Percentiles rank a stretch among this genome's conserved stretches.
Conservation (phyloP, 2,329 filamentous ascomycete species). For the Xylariales sp. region DNA sequence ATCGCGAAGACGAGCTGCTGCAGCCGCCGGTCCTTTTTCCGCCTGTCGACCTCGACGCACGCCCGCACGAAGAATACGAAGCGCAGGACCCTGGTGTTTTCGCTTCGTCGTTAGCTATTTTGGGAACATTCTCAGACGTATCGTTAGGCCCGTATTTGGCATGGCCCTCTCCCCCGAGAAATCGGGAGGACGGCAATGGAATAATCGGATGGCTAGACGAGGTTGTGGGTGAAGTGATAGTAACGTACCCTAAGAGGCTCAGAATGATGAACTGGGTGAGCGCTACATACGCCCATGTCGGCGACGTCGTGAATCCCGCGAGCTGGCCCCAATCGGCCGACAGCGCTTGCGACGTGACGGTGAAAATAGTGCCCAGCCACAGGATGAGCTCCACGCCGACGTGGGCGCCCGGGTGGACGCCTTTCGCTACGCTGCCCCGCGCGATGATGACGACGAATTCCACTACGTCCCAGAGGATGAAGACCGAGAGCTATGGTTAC, state of each 20-base stretch:
- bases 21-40: constrained; percentile 39
- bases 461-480: constrained; percentile 43
- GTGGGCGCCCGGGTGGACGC: constrained; percentile 46
- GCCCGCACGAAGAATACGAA: constrained; percentile 47
- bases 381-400: constrained; percentile 46
- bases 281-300: constrained; percentile 17
- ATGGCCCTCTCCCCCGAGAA: not conserved
- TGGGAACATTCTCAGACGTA: not conserved
- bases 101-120: constrained; percentile 17
- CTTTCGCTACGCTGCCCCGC: constrained; percentile 38
- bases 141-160: not conserved
- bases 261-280: constrained; percentile 32
- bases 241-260: constrained; percentile 28
- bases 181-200: not conserved
- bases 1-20: constrained; percentile 40
- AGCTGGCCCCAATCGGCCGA: constrained; percentile 19
- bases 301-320: not conserved
- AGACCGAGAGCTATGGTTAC: constrained; percentile 27
- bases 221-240: not conserved
- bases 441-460: constrained; percentile 45
- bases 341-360: constrained; percentile 13
- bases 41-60: constrained; percentile 45
- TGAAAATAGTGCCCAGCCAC: constrained; percentile 28
- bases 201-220: too few species aligned
- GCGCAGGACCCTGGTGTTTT: constrained; percentile 37